phyloP scores from a whole-genome alignment of 345 rosid genomes.

The Gossypioides kirkii region DNA sequence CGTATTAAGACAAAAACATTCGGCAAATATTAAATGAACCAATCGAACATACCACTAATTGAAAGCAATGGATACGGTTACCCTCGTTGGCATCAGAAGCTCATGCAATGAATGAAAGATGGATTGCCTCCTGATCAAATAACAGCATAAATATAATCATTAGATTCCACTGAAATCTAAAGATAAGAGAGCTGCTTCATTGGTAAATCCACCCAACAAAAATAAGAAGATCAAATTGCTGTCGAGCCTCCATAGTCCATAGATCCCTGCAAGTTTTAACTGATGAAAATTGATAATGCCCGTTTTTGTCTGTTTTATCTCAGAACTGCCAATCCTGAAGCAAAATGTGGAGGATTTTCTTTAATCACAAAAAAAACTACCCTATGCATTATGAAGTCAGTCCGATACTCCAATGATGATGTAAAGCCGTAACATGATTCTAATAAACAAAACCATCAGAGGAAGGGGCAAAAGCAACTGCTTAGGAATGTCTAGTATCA shows the following conservation, averaged over 20 bases:
- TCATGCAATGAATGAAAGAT: neutral
- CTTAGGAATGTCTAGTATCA: neutral
- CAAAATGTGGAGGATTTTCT: neutral
- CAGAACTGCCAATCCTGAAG: too few relatives aligned
- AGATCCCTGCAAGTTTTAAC: too few relatives aligned
- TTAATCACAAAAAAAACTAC: neutral
- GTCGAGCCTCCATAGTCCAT: too few relatives aligned
- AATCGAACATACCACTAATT: neutral
- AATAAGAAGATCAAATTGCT: too few relatives aligned
- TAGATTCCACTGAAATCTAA: neutral
- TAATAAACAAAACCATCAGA: neutral
- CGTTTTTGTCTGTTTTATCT: too few relatives aligned
- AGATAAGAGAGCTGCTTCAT: neutral
- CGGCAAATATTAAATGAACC: neutral
- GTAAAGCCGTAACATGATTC: neutral
- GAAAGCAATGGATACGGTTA: neutral
- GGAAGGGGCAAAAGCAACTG: neutral
- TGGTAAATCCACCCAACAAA: slow-evolving; percentile 11
- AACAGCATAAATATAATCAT: neutral
- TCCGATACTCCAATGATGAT: neutral
- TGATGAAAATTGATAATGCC: too few relatives aligned
- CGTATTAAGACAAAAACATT: neutral
- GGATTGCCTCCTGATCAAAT: neutral
- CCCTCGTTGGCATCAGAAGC: neutral
- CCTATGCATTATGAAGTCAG: neutral